Evolutionary conservation across 2,329 filamentous ascomycete species (phyloP).

Genomic region (Aspergillus alliaceus): DNA sequence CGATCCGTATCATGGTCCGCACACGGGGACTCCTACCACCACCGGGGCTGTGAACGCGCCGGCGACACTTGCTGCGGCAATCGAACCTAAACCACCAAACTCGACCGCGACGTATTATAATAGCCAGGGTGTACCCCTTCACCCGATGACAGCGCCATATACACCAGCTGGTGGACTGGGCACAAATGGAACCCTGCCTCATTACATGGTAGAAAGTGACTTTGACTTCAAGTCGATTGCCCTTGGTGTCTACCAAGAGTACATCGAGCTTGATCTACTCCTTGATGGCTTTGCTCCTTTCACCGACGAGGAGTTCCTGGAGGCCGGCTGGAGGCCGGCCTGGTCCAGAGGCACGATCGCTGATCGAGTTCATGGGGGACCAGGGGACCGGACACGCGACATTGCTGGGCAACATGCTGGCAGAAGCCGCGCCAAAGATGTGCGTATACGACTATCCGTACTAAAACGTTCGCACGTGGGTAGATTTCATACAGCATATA

Average conservation of each 20-base stretch:
- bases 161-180: constrained; percentile 71
- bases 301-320: too few species aligned
- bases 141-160: constrained; percentile 69
- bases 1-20: too few species aligned
- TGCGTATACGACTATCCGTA: too few species aligned
- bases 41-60: constrained; percentile 61
- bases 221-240: constrained; percentile 80
- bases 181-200: constrained; percentile 71
- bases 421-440: too few species aligned
- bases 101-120: constrained; percentile 69
- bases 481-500: too few species aligned
- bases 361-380: too few species aligned
- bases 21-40: constrained; percentile 64
- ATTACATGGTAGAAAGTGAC: constrained; percentile 76
- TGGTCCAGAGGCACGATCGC: too few species aligned
- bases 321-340: too few species aligned
- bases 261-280: constrained; percentile 82
- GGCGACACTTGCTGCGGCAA: constrained; percentile 50
- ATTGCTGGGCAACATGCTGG: too few species aligned
- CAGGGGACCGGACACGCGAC: too few species aligned
- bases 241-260: constrained; percentile 77
- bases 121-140: constrained; percentile 66
- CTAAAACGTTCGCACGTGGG: too few species aligned
- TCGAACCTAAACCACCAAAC: constrained; percentile 59
- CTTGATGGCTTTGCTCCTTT: too few species aligned